Base-by-base conservation (phyloP, 257 asterid species). In the Agastache rugosa region DNA sequence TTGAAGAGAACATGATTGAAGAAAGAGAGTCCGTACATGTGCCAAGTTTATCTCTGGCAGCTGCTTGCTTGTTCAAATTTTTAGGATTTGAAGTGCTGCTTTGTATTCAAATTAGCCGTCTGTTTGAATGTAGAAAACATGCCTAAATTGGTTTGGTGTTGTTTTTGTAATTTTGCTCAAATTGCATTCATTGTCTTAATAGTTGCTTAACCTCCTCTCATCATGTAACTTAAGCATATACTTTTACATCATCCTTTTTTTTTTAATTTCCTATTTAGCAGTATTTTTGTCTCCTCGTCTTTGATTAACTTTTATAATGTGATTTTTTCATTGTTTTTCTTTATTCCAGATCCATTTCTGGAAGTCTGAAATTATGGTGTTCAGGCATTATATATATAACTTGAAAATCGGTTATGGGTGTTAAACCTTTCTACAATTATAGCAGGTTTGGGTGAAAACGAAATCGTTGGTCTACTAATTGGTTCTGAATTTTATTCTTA, bases 1-100 rank as follows among this genome's bases (percentile, higher is more conserved):
- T 63, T 93, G 88, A 93, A 91, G 91, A 88, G 75, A 76, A 80
- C 87, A 67, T 88, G 81, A 87, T 27, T 7, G 42, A 41, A 39
- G 67, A 70, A 74, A 64, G 56, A 51, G 16, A 51, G 31, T 29
- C 62, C 41, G 53, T 25, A 8, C 74, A 47, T 67, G 69, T 69
- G 67, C 70, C 53, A 75, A 53, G 71, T 81, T 69, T 8, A 34
- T 71, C 68, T 74, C 73, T 20, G 19, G 61, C 73, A 47, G 74
- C 82, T 70, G 82, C 83, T 67, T 65, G 45, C 23, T 71, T 56
- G 78, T 71, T 63, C 27, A 75, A 79, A 66, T 15, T 23, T 62
- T 56, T 74, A 87, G 86, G 84, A 82, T 76, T 78, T 69, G 79
- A 78, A 78, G 84, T 77, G 85, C 74, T 74, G 54, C 55, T 41